Conservation (phyloP, 768 basidiomycete species). For the Panaeolus papilionaceus region DNA sequence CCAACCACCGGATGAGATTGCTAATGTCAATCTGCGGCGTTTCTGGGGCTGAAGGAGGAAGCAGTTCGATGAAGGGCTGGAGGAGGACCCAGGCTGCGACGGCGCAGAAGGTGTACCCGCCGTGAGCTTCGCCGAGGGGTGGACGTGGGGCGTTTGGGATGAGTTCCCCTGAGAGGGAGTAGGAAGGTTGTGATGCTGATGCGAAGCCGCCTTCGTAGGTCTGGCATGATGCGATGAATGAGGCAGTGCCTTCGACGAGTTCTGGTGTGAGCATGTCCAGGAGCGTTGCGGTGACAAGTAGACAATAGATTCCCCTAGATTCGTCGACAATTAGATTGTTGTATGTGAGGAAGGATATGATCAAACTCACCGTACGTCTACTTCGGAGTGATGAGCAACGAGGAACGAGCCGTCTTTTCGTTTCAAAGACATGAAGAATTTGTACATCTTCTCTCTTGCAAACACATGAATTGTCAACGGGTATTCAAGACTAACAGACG, state of each 20-base stretch:
- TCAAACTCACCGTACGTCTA: slow-evolving; percentile 83
- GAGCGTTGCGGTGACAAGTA: slow-evolving; percentile 82
- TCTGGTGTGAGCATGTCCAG: slow-evolving; percentile 90
- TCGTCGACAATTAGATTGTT: not conserved
- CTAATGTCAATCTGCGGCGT: slow-evolving; percentile 58
- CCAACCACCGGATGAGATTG: slow-evolving; percentile 79
- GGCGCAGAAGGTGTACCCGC: slow-evolving; percentile 96
- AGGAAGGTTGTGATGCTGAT: slow-evolving; percentile 76
- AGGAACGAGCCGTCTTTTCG: slow-evolving; percentile 93
- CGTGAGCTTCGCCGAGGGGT: slow-evolving; percentile 93
- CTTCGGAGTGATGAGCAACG: slow-evolving; percentile 86
- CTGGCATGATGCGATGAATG: slow-evolving; percentile 89
- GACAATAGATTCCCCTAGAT: slow-evolving; percentile 89
- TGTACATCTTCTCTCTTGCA: slow-evolving; percentile 73
- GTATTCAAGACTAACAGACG: not conserved
- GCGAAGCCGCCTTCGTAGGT: slow-evolving; percentile 98
- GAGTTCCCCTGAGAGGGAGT: slow-evolving; percentile 39
- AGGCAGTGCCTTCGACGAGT: slow-evolving; percentile 75
- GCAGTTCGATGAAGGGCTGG: slow-evolving; percentile 52
- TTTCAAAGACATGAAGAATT: slow-evolving; percentile 92
- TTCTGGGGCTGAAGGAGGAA: slow-evolving; percentile 16
- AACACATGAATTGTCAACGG: not conserved
- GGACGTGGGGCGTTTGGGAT: slow-evolving; percentile 59
- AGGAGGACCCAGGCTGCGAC: slow-evolving; percentile 86
- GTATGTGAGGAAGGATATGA: not conserved